Conservation (phyloP, 1,284 basidiomycete species). For the Ustilago bromivora region DNA sequence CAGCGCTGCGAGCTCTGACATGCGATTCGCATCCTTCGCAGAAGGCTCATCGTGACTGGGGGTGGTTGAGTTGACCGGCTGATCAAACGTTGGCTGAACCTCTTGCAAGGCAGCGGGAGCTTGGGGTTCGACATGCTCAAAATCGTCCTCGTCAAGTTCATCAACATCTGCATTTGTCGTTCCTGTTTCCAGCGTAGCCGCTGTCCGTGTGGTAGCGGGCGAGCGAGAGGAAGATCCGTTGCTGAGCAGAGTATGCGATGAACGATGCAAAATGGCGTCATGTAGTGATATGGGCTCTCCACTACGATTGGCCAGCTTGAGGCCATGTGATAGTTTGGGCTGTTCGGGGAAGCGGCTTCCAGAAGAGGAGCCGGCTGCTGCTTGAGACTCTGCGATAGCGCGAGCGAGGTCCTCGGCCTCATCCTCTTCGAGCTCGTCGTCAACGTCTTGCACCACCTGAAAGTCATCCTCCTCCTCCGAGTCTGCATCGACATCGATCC, state of each 20-base stretch:
- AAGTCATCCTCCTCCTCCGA: constrained; percentile 23
- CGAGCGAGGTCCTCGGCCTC: constrained; percentile 58
- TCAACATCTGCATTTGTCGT: constrained; percentile 3
- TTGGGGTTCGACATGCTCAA: constrained; percentile 38
- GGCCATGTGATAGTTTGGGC: constrained; percentile 10
- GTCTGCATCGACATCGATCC: constrained; percentile 45
- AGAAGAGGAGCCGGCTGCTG: background rate
- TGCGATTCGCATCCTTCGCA: constrained; percentile 23
- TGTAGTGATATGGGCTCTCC: constrained; percentile 45
- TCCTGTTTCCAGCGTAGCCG: background rate
- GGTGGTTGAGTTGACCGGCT: background rate
- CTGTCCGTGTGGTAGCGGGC: background rate
- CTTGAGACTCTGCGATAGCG: constrained; percentile 52
- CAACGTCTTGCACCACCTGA: constrained; percentile 14
- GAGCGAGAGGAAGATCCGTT: background rate
- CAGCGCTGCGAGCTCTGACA: constrained; percentile 46
- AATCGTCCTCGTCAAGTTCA: constrained; percentile 40
- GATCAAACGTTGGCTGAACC: background rate
- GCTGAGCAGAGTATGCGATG: background rate
- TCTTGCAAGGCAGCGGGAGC: constrained; percentile 22
- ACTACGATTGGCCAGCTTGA: constrained; percentile 28
- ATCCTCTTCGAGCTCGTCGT: constrained; percentile 49
- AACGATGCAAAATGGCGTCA: constrained; percentile 22
- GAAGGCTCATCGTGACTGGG: background rate
- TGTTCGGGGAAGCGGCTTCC: background rate